Evolutionary conservation across 805 yeast species (phyloP), one percentile per base, ranked within the genome.

Genomic region (Wickerhamiella australiensis): DNA sequence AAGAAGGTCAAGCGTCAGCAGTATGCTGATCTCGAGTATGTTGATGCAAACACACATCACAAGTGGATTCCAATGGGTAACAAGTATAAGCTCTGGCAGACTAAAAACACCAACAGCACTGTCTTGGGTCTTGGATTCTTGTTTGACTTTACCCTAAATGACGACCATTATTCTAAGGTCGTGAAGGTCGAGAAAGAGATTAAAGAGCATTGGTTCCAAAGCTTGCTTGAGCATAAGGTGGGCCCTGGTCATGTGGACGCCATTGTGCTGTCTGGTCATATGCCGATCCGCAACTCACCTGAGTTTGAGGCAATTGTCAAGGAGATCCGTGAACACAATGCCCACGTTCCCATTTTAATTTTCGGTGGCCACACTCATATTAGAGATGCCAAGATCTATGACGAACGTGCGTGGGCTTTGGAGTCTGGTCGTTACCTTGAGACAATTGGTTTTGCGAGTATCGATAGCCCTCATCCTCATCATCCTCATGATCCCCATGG

Each of bases 331-430:
- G 52, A 59, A n/a, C 68, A 63, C 31, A 82, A 77, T 60, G 85
- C 88, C 7, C 61, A 70, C 33, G 71, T 74, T 0, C 68, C 78
- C 1, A 83, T 88, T 47, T 92, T 85, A 60, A 83, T 84, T 62
- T 83, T 88, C 65, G 96, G 96, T 1, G 96, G 96, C 1, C 96
- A 88, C 66, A 81, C 94, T 33, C 96, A 88, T 61, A 78, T 88
- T 20, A 71, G 96, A 54, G 96, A 88, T 65, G 87, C 82, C 63
- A 72, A 74, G 5, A 67, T 76, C 3, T 69, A 78, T 52, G 96
- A 88, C 61, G 66, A 68, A 2, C 66, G 65, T 46, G 74, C 87
- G 26, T 77, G 85, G 1, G 95, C 80, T 0, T 64, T 88, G 21
- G 94, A 88, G 67, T 82, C 94, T 59, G 96, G 96, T 0, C 71